Evolutionary conservation across 2,329 filamentous ascomycete genomes (phyloP), one percentile per base, ranked within the genome.

Genomic region (Pseudohalonectria lignicola): DNA sequence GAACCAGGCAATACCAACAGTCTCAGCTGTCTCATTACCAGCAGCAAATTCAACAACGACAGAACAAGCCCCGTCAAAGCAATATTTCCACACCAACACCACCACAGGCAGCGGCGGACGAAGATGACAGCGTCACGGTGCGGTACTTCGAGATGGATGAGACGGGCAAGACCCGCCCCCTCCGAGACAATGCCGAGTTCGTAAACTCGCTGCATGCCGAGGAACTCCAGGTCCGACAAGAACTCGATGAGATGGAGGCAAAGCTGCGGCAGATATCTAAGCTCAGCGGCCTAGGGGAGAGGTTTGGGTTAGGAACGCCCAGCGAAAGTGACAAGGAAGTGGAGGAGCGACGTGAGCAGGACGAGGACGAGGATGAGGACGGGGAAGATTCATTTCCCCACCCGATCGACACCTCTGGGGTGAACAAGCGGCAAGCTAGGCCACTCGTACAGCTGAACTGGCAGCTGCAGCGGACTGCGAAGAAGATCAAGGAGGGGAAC

Each of bases 91-190:
- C n/a, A n/a, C n/a, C n/a, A n/a, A n/a, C n/a, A 26, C 31, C 25
- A 4, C 23, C 26, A 23, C 36, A 29, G 34, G 6, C 28, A 2
- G 26, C 43, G 11, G n/a, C n/a, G 44, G 31, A 36, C 11, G 47
- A 39, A 12, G 21, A 42, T 36, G 45, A 49, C 12, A 34, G 40
- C 39, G 32, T 50, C 6, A 45, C 55, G 3, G 57, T 71, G 10
- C 59, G 62, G 8, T 71, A 61, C 47, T 74, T 69, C 43, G 67
- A 74, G 39, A 63, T 72, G 47, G 58, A 59, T 12, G 54, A 56
- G 3, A 45, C 52, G 23, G 62, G 61, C 21, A 47, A 49, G 7
- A 46, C 66, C 11, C 59, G 52, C 13, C 58, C 61, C 44, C 51
- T 72, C 15, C 44, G 47, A 9, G 47, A 55, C 41, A 53, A 62